Evolutionary conservation across 1,284 basidiomycete genomes (phyloP).

Genomic region (Ustilago hordei): DNA sequence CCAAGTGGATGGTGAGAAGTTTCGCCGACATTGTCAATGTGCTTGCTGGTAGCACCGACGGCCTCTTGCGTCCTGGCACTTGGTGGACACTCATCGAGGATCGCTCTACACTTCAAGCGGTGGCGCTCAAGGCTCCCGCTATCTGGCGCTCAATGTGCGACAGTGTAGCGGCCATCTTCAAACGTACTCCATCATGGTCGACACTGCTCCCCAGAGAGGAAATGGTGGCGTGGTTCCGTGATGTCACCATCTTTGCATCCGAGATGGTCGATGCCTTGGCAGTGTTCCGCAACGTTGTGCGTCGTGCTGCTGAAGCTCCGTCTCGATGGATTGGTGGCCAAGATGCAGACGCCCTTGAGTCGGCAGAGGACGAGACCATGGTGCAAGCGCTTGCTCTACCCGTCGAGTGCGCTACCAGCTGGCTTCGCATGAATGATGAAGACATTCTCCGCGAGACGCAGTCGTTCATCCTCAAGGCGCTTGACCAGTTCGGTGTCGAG

Average conservation of each 20-base stretch:
- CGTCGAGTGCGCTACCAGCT: constrained; percentile 58
- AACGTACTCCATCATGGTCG: constrained; percentile 63
- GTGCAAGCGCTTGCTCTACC: constrained; percentile 54
- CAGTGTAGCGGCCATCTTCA: constrained; percentile 63
- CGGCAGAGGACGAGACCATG: constrained; percentile 47
- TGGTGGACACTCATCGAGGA: constrained; percentile 54
- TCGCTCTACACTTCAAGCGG: constrained; percentile 27
- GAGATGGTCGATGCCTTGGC: constrained; percentile 63
- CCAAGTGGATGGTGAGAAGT: constrained; percentile 61
- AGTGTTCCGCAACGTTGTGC: constrained; percentile 53
- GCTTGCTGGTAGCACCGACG: constrained; percentile 62
- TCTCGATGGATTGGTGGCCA: constrained; percentile 25
- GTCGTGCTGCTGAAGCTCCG: constrained; percentile 43
- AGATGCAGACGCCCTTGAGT: constrained; percentile 27
- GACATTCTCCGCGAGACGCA: constrained; percentile 64
- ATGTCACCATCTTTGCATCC: constrained; percentile 64
- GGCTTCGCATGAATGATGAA: constrained; percentile 68
- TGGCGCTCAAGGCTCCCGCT: constrained; percentile 46
- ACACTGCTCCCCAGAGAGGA: constrained; percentile 50
- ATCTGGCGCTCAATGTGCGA: constrained; percentile 64
- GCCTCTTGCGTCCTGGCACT: constrained; percentile 62
- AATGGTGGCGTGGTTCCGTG: constrained; percentile 67
- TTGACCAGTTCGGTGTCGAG: constrained; percentile 55
- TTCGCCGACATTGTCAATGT: constrained; percentile 66
- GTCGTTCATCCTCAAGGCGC: constrained; percentile 59